Percentiles rank a stretch among this genome's conserved stretches.
Conservation (phyloP, 768 basidiomycete genomes). For the Phylloporus sp. region DNA sequence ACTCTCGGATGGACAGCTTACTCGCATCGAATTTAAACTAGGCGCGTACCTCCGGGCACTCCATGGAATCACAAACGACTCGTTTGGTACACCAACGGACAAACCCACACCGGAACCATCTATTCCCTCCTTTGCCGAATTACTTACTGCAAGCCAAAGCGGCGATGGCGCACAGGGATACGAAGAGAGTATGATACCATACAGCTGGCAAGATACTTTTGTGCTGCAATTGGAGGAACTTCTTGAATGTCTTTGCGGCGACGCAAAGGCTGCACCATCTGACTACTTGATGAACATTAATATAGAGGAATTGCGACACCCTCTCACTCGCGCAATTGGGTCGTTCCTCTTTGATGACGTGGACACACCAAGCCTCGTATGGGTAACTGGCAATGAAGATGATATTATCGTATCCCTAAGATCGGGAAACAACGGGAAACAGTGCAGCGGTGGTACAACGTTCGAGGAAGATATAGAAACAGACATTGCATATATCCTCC, state of each 20-base stretch:
- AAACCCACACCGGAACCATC: constrained; percentile 24
- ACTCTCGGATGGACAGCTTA: constrained; percentile 36
- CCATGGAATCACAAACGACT: constrained; percentile 75
- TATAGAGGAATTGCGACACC: constrained; percentile 42
- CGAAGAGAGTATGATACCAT: constrained; percentile 32
- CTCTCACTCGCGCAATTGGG: constrained; percentile 66
- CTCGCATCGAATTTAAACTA: constrained; percentile 55
- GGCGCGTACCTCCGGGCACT: constrained; percentile 59
- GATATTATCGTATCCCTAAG: constrained; percentile 51
- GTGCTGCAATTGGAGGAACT: constrained; percentile 54
- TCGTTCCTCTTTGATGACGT: constrained; percentile 76
- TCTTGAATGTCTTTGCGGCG: constrained; percentile 40
- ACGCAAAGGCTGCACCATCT: constrained; percentile 10
- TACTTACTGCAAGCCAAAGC: constrained; percentile 2
- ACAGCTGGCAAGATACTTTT: constrained; percentile 78
- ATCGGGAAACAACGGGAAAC: constrained; percentile 8
- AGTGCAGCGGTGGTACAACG: constrained; percentile 2
- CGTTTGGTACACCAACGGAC: constrained; percentile 58
- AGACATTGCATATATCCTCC: constrained; percentile 35
- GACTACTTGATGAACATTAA: constrained; percentile 12
- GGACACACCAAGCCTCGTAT: constrained; percentile 63
- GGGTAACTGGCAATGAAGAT: constrained; percentile 57
- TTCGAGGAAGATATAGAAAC: constrained; percentile 17
- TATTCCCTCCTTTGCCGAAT: constrained; percentile 12
- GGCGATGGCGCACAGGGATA: constrained; percentile 7